These are phyloP conservation scores for Lachancea waltii DNA, from an alignment of 805 yeast species.

Conservation along the genomic window DNA sequence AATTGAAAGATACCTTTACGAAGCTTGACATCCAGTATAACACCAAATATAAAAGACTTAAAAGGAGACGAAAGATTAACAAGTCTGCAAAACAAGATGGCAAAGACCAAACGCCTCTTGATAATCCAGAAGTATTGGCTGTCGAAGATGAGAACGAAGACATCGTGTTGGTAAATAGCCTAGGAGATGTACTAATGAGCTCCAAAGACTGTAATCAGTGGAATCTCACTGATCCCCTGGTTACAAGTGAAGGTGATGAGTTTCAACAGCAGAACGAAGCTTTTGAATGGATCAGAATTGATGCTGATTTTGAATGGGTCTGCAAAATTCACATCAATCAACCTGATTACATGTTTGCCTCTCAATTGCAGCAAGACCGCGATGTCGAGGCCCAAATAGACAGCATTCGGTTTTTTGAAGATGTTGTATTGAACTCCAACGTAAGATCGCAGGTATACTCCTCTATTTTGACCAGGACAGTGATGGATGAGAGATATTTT, in stretches of 20 bases:
- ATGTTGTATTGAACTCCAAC: slow-evolving; percentile 31
- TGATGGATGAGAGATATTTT: slow-evolving; percentile 77
- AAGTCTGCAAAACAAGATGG: slow-evolving; percentile 37
- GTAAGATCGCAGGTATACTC: slow-evolving; percentile 63
- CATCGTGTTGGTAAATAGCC: slow-evolving; percentile 42
- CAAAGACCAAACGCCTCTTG: slow-evolving; percentile 9
- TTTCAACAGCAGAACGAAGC: slow-evolving; percentile 55
- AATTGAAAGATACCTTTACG: slow-evolving; percentile 75
- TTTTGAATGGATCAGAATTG: slow-evolving; percentile 97
- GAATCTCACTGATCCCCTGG: slow-evolving; percentile 65
- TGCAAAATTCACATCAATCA: slow-evolving; percentile 74
- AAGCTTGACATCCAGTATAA: slow-evolving; percentile 92
- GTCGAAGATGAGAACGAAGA: slow-evolving; percentile 31
- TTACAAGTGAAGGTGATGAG: slow-evolving; percentile 36
- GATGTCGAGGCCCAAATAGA: slow-evolving; percentile 95
- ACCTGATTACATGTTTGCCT: slow-evolving; percentile 91
- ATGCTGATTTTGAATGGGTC: slow-evolving; percentile 97
- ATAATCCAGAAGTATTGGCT: slow-evolving; percentile 8
- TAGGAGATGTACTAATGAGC: slow-evolving; percentile 72
- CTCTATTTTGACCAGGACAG: slow-evolving; percentile 68
- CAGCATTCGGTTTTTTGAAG: slow-evolving; percentile 68
- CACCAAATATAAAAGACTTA: slow-evolving; percentile 81
- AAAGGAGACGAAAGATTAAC: slow-evolving; percentile 46
- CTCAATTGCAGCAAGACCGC: slow-evolving; percentile 89
- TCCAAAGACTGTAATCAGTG: slow-evolving; percentile 60